Evolutionary conservation across 257 asterid species (phyloP).

Genomic region (Solanum peruvianum): DNA sequence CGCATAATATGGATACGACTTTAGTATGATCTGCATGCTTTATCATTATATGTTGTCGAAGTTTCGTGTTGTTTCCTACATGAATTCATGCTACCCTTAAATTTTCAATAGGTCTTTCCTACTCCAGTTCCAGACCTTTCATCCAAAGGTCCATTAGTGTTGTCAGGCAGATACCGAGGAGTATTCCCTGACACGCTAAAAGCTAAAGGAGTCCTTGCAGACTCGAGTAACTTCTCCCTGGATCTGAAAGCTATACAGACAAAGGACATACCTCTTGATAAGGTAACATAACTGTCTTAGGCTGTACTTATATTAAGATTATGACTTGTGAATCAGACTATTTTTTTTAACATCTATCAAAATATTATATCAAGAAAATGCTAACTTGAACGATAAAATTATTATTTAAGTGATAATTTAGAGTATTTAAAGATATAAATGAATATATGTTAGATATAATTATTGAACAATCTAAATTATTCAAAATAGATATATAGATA

Average conservation of each 20-base stretch:
- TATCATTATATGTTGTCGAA: not conserved
- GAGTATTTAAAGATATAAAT: not conserved
- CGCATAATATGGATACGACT: not conserved
- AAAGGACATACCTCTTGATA: conserved; percentile 55
- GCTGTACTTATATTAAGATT: not conserved
- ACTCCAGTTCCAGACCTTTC: conserved; percentile 76
- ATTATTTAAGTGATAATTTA: not conserved
- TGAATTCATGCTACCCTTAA: not conserved
- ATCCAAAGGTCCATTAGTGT: conserved; percentile 59
- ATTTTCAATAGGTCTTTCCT: conserved; percentile 59
- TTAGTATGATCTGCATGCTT: not conserved
- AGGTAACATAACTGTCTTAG: conserved; percentile 27
- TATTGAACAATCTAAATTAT: not conserved
- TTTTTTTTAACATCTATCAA: not conserved
- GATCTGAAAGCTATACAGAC: conserved; percentile 61
- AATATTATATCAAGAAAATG: not conserved
- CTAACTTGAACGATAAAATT: not conserved
- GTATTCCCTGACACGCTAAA: conserved; percentile 49
- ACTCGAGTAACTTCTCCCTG: conserved; percentile 35
- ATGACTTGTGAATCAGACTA: not conserved
- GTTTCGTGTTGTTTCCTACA: not conserved
- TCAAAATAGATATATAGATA: not conserved
- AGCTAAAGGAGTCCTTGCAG: conserved; percentile 52
- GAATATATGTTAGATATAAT: not conserved
- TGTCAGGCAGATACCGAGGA: conserved; percentile 85